phyloP scores from a whole-genome alignment of 106 monocot genomes.

The Gastrodia elata region DNA sequence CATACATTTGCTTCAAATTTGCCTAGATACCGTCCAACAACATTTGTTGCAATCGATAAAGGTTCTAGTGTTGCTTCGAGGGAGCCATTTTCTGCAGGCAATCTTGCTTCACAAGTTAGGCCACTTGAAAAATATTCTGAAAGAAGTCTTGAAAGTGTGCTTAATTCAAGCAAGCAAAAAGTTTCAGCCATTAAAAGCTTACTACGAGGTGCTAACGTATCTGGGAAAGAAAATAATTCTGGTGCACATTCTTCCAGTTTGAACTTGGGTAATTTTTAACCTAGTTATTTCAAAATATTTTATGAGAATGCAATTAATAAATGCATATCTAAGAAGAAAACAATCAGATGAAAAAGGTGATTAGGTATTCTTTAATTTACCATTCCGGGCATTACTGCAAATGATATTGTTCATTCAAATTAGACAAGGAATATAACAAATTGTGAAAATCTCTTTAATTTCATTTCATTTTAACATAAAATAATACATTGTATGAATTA shows the following conservation, averaged over 20 bases:
- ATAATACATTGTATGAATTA: too few species aligned
- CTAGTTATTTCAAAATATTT: too few species aligned
- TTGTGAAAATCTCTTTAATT: too few species aligned
- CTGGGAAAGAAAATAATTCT: slow-evolving; percentile 48
- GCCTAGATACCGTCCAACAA: slow-evolving; percentile 83
- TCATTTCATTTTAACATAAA: too few species aligned
- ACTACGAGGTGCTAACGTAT: slow-evolving; percentile 67
- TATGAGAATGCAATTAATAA: too few species aligned
- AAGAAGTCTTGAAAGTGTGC: slow-evolving; percentile 82
- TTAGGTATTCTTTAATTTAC: too few species aligned
- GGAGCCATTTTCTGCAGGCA: slow-evolving; percentile 40
- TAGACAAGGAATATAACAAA: too few species aligned
- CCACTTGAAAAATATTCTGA: slow-evolving; percentile 46
- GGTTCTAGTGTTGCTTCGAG: slow-evolving; percentile 53
- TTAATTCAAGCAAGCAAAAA: slow-evolving; percentile 91
- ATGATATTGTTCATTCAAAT: too few species aligned
- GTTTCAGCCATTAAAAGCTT: slow-evolving; percentile 97
- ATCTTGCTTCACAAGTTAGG: slow-evolving; percentile 48
- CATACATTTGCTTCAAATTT: slow-evolving; percentile 28
- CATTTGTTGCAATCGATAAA: slow-evolving; percentile 88
- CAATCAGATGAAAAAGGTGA: too few species aligned
- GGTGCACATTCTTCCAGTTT: slow-evolving; percentile 61
- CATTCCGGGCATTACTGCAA: too few species aligned
- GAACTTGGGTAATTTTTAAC: slow-evolving; percentile 79
- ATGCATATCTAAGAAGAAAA: too few species aligned